Percentiles rank a stretch among this genome's conserved stretches.
phyloP scores from a whole-genome alignment of 1,139 yeast species.

The Hyphopichia pseudoburtonii region DNA sequence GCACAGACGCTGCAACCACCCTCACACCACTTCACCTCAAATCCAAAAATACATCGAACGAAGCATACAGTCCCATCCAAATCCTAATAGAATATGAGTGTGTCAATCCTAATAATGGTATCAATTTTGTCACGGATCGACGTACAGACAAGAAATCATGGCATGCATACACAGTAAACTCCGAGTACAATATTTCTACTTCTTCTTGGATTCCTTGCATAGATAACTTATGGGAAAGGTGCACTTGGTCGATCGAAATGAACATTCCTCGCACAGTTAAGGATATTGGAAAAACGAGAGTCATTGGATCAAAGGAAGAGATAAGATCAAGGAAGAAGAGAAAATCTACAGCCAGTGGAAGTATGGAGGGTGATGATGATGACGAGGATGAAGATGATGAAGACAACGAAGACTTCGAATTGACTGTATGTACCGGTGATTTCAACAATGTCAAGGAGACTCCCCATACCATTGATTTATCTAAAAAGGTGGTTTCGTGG shows the following conservation, averaged over 20 bases:
- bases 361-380: constrained; percentile 29
- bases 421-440: constrained; percentile 79
- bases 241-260: constrained; percentile 89
- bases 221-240: constrained; percentile 84
- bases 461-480: constrained; percentile 55
- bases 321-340: constrained; percentile 8
- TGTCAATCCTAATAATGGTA: constrained; percentile 70
- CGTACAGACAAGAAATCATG: constrained; percentile 46
- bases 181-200: constrained; percentile 76
- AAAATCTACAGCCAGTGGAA: constrained; percentile 15
- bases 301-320: constrained; percentile 37
- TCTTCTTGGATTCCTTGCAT: constrained; percentile 97
- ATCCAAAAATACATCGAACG: constrained; percentile 28
- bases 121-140: constrained; percentile 63
- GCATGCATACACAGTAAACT: constrained; percentile 86
- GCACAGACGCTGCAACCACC: constrained; percentile 39
- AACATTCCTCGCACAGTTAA: constrained; percentile 78
- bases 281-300: constrained; percentile 58
- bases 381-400: constrained; percentile 44
- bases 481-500: constrained; percentile 77
- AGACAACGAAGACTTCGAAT: constrained; percentile 52
- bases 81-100: constrained; percentile 69
- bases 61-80: constrained; percentile 68
- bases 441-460: constrained; percentile 49
- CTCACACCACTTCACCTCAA: constrained; percentile 41